Base-by-base conservation (phyloP, 306 rosid genomes). In the Quercus engelmannii region DNA sequence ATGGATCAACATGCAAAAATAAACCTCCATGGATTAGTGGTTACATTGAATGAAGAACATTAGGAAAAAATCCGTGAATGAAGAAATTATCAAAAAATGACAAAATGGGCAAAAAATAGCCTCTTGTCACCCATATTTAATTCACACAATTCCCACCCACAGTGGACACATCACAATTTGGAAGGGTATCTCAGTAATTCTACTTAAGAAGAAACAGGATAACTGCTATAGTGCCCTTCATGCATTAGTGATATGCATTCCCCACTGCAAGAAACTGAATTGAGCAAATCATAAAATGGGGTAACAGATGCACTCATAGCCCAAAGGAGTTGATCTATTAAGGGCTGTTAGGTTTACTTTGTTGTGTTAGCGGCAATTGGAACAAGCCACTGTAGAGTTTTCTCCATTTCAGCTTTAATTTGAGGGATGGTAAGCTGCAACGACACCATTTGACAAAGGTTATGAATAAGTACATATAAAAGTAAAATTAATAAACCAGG, bases 321-420 rank as follows among this genome's bases (percentile, higher is more conserved):
- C 35, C 65, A 19, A 30, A 31, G 51, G 73, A 76, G 65, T 20
- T 71, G 41, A 54, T 51, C 13, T 28, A 75, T 20, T 19, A 62
- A 81, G 74, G 81, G 73, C 5, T 56, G 68, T 83, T 14, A 76
- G 78, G 80, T 76, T 80, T 93, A 96, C 99, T 93, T 93, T 7
- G 96, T 96, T 52, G 99, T 96, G 87, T 93, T 96, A 61, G 89
- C 69, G 10, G 97, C 98, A 81, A 96, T 89, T 68, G 98, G 99
- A 71, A 91, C 93, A 79, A 96, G 99, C 99, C 99, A 96, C 71
- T 84, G 92, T 86, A 96, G 86, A 11, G 91, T 91, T 82, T 89
- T 93, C 97, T 96, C 98, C 97, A 90, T 96, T 86, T 91, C 97
- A 56, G 95, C 92, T 91, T 93, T 96, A 78, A 96, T 91, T 88